A percentile compares a stretch with the other conserved stretches of the same genome.
These are phyloP conservation scores for Orbilia blumenaviensis DNA, from an alignment of 2,329 filamentous ascomycete genomes.

Conservation along the genomic window DNA sequence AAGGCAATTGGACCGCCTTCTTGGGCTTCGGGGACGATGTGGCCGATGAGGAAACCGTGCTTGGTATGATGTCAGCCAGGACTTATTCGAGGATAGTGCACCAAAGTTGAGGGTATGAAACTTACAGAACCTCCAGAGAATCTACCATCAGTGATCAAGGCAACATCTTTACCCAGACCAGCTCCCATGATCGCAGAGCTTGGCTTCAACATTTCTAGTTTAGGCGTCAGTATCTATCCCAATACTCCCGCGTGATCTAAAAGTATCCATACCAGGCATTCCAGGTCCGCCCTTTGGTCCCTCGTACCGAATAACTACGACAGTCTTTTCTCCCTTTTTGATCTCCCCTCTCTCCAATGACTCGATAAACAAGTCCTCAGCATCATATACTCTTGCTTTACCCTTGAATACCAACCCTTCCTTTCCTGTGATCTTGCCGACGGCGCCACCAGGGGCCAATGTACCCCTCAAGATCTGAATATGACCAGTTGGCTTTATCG, in stretches of 20 bases:
- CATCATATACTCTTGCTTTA: constrained; percentile 75
- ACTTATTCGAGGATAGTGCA: neutral
- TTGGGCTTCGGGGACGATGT: constrained; percentile 71
- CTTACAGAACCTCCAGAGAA: constrained; percentile 66
- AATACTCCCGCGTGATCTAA: neutral
- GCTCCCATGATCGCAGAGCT: constrained; percentile 78
- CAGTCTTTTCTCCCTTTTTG: constrained; percentile 79
- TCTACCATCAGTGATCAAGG: constrained; percentile 76
- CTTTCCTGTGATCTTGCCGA: constrained; percentile 81
- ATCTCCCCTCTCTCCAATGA: constrained; percentile 74
- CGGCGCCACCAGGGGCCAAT: constrained; percentile 74
- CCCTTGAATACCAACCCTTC: constrained; percentile 74
- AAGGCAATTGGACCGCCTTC: constrained; percentile 70
- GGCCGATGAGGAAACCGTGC: constrained; percentile 71
- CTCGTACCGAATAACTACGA: constrained; percentile 78
- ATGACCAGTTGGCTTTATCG: constrained; percentile 76
- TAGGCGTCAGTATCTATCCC: neutral
- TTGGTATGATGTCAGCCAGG: neutral
- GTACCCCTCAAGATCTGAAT: constrained; percentile 77
- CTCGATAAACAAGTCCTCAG: constrained; percentile 74
- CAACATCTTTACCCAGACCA: constrained; percentile 74
- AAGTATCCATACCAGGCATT: constrained; percentile 65
- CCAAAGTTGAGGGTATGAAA: neutral
- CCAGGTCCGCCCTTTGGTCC: constrained; percentile 77
- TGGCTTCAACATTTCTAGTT: constrained; percentile 74